Evolutionary conservation across 306 rosid species (phyloP), one percentile per base, ranked within the genome.

Genomic region (Urtica urens): DNA sequence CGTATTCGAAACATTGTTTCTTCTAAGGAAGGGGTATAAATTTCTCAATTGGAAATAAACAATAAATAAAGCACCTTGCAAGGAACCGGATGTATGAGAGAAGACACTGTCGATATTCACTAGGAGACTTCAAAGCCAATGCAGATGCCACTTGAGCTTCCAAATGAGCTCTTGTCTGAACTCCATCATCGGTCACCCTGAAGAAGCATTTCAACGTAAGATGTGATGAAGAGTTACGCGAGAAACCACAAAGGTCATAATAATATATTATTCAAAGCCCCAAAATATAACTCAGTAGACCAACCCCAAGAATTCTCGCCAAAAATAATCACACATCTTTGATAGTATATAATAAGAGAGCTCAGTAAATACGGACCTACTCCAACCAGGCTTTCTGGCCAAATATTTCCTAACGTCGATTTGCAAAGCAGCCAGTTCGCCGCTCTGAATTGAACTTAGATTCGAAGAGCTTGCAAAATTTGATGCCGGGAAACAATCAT

Each of bases 301-400:
- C n/a, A n/a, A n/a, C n/a, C n/a, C n/a, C n/a, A n/a, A n/a, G n/a
- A n/a, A n/a, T n/a, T n/a, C n/a, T n/a, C n/a, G n/a, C n/a, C n/a
- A n/a, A n/a, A n/a, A n/a, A n/a, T n/a, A n/a, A n/a, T n/a, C n/a
- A n/a, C n/a, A n/a, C n/a, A n/a, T n/a, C n/a, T n/a, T n/a, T n/a
- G n/a, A n/a, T n/a, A n/a, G 54, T 23, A 29, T 35, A 39, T 49
- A 2, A 40, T 12, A 21, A 27, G 46, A 28, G 49, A 10, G 2
- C 1, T 42, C 8, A 37, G 39, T 26, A 53, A 55, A 62, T 53
- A 73, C 95, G 58, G 12, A 90, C 99, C 99, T 90, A 56, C 93
- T 79, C 99, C 95, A 90, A 72, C 93, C 99, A 14, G 99, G 99
- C 70, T 85, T 90, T 35, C 99, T 76, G 28, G 99, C 94, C 71